Evolutionary conservation across 2,329 filamentous ascomycete species (phyloP), one percentile per base, ranked within the genome.

Genomic region (Xylaria sp.): DNA sequence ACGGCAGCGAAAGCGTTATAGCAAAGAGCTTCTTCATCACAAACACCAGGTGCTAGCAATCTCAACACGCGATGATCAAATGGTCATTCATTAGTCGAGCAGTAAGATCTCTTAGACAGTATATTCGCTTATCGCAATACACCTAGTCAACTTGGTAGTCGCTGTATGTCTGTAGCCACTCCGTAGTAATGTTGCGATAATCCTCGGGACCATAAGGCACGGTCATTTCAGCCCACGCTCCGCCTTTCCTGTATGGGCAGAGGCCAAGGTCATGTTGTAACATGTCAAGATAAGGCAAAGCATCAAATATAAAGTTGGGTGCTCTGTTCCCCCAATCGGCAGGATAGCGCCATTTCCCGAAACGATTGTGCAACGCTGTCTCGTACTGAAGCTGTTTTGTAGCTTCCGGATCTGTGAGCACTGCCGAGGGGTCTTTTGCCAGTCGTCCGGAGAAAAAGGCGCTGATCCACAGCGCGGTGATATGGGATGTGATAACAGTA

Each of bases 231-330:
- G 80, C 80, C 61, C 84, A 74, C 75, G 80, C 82, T 0, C 86
- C 84, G 65, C 83, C 79, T 81, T 91, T 91, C 41, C 88, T 81
- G 71, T 86, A 82, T 15, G 81, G 81, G 20, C 84, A 80, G 64
- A 94, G 78, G 0, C 88, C 91, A 65, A 94, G 74, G 77, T 95
- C 92, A 4, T 81, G 80, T 68, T 92, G 77, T 75, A 95, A 78
- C 75, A 90, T 75, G 78, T 94, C 92, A 20, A 93, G 77, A 67
- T 94, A 96, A 3, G 91, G 91, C 63, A 95, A 78, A 0, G 86
- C 86, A 78, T 96, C 93, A 75, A 95, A 94, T 20, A 92, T 89
- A 72, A 94, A 90, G 77, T 93, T 91, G 0, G 90, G 90, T 67
- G 86, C 83, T 75, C 83, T 85, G 48, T 82, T 83, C 0, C 91